Base-by-base conservation (phyloP, 192 early-diverging fungal species). In the Backusella macrospora region DNA sequence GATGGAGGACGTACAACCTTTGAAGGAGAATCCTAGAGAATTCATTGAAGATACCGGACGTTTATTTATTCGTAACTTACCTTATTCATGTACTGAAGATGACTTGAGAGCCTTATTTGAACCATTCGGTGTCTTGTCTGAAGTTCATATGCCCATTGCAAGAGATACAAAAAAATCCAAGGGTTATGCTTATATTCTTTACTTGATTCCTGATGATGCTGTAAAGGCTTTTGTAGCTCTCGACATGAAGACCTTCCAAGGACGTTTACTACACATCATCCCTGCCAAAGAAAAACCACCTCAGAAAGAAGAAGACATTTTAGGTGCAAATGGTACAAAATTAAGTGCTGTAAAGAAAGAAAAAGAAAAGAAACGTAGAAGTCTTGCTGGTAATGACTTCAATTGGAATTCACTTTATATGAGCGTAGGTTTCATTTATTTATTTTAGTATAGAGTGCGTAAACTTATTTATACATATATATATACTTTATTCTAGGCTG, bases 371-470 rank as follows among this genome's bases (percentile, higher is more conserved):
- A 90, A 95, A 78, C 84, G 86, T 71, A 96, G 94, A 82, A 89
- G 87, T 12, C 77, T 88, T 43, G 92, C 94, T 21, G 86, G 84
- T 23, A 93, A 88, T 76, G 95, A 94, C 71, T 96, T 95, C 65
- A 97, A 94, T 82, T 99, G 98, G 98, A 98, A 97, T 85, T 90
- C 89, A 45, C 82, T 99, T 68, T 99, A 96, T 72, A 96, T 99
- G 94, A 96, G 92, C 73, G 94, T 93, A 84, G 70, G 89, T 77
- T 38, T 43, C 5, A 6, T 39, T 38, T 66, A 40, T 43, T 66
- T 70, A 47, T n/a, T 23, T 69, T 59, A 18, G 67, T 39, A 39
- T 62, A 21, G 9, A 8, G 34, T 43, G 37, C 59, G 21, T 68
- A 8, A 47, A 48, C 73, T 43, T 44, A 64, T 37, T 42, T 42